Percentiles rank a stretch among this genome's conserved stretches.
phyloP scores from a whole-genome alignment of 164 flowering plant species.

The Akebia trifoliata region DNA sequence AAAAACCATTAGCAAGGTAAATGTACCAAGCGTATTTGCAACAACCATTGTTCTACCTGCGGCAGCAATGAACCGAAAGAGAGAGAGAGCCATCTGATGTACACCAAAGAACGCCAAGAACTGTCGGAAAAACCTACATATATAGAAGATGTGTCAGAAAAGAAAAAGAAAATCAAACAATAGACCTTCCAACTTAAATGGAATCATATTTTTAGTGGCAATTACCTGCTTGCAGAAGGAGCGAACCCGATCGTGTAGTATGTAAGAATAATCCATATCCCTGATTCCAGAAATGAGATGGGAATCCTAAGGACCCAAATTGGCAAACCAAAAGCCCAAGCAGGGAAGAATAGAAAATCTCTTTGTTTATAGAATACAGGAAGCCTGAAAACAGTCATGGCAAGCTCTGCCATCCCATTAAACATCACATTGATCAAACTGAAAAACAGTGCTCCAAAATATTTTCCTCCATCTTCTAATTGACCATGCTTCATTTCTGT shows the following conservation, averaged over 20 bases:
- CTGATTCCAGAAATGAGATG: constrained; percentile 49
- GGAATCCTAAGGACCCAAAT: constrained; percentile 57
- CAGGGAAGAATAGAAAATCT: constrained; percentile 52
- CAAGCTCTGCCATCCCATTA: constrained; percentile 63
- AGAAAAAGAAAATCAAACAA: neutral
- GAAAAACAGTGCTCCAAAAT: constrained; percentile 55
- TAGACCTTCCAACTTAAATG: too few relatives aligned
- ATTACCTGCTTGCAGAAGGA: constrained; percentile 42
- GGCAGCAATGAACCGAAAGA: constrained; percentile 58
- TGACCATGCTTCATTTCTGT: constrained; percentile 39
- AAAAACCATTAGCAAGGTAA: constrained; percentile 44
- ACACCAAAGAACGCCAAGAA: constrained; percentile 40
- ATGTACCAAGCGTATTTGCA: constrained; percentile 44
- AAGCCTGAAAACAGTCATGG: constrained; percentile 47
- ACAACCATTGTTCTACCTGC: constrained; percentile 42
- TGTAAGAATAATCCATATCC: constrained; percentile 46
- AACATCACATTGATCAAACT: constrained; percentile 56
- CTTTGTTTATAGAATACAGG: constrained; percentile 66
- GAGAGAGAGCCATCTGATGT: constrained; percentile 49
- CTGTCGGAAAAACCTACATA: constrained; percentile 44
- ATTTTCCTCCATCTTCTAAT: constrained; percentile 44
- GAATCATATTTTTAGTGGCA: too few relatives aligned
- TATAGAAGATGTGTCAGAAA: constrained; percentile 3
- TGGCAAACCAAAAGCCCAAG: constrained; percentile 64
- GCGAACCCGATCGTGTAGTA: constrained; percentile 56